Conservation (phyloP, 352 stramenopile genomes). For the Phytophthora agathidicida region DNA sequence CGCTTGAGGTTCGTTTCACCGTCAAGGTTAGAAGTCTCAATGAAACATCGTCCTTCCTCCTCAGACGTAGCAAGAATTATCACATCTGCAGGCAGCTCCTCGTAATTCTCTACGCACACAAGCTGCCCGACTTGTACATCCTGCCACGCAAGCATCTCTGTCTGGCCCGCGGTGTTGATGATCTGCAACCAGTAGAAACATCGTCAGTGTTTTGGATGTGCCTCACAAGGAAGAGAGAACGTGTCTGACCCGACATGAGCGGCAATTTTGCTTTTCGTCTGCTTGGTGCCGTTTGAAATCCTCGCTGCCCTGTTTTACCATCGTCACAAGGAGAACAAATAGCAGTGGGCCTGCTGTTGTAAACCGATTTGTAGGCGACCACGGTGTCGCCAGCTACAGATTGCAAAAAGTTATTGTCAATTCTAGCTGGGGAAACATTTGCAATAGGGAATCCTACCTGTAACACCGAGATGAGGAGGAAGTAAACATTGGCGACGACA, state of each 20-base stretch:
- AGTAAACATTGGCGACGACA: slow-evolving; percentile 95
- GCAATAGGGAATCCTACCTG: slow-evolving; percentile 48
- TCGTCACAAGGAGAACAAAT: slow-evolving; percentile 77
- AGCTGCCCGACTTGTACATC: slow-evolving; percentile 82
- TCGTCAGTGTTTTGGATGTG: not conserved
- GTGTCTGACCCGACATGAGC: slow-evolving; percentile 46
- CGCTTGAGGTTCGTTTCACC: slow-evolving; percentile 91
- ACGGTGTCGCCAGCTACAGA: slow-evolving; percentile 62
- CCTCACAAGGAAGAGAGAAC: not conserved
- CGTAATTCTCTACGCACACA: slow-evolving; percentile 77
- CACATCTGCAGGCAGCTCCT: slow-evolving; percentile 90
- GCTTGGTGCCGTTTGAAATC: slow-evolving; percentile 73
- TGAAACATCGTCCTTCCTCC: slow-evolving; percentile 77
- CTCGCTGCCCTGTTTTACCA: slow-evolving; percentile 76
- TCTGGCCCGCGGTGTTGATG: slow-evolving; percentile 45
- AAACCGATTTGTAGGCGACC: slow-evolving; percentile 74
- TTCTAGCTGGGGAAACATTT: no score
- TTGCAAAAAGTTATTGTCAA: not conserved
- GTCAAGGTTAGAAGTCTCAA: slow-evolving; percentile 89
- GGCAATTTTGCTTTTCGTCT: slow-evolving; percentile 70
- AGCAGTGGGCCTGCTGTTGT: slow-evolving; percentile 74
- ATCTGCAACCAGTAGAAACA: slow-evolving; percentile 33
- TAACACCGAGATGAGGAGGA: slow-evolving; percentile 92
- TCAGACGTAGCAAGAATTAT: slow-evolving; percentile 82
- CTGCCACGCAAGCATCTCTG: slow-evolving; percentile 65